phyloP scores from a whole-genome alignment of 2,329 filamentous ascomycete species.

The Trichophyton benhamiae region DNA sequence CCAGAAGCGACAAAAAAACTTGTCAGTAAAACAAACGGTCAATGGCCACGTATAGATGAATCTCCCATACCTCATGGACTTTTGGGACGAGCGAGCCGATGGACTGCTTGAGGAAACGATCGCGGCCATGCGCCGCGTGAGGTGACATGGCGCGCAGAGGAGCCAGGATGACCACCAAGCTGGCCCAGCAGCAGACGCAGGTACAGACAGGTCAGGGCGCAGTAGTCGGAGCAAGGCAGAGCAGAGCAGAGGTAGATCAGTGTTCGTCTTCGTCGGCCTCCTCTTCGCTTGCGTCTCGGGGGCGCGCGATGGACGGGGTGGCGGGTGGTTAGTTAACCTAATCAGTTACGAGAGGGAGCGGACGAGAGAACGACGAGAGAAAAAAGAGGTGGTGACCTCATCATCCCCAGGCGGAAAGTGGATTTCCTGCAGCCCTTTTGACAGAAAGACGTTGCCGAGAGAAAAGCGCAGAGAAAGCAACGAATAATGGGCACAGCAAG shows the following conservation, averaged over 20 bases:
- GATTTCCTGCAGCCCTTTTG: not conserved
- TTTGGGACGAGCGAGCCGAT: slow-evolving; percentile 30
- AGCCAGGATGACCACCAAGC: not conserved
- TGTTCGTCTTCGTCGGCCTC: not conserved
- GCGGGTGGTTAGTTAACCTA: not conserved
- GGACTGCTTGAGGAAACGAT: slow-evolving; percentile 32
- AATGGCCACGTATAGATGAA: not conserved
- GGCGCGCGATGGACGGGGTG: not conserved
- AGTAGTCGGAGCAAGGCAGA: not conserved
- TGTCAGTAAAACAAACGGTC: not conserved
- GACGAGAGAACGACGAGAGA: not conserved
- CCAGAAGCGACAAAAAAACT: slow-evolving; percentile 4
- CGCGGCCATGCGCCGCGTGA: slow-evolving; percentile 18
- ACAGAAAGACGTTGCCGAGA: not conserved
- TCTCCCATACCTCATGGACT: slow-evolving; percentile 29
- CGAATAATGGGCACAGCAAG: too few relatives aligned
- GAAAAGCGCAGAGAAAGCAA: too few relatives aligned
- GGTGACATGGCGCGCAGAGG: not conserved
- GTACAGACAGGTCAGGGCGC: not conserved
- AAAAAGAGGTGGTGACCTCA: not conserved
- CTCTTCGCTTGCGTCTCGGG: not conserved
- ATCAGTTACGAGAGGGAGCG: not conserved
- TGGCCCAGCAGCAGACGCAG: not conserved
- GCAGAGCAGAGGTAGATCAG: not conserved
- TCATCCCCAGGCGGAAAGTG: not conserved